phyloP scores from a whole-genome alignment of 2,329 filamentous ascomycete species.

The Penicillium sclerotigenum region DNA sequence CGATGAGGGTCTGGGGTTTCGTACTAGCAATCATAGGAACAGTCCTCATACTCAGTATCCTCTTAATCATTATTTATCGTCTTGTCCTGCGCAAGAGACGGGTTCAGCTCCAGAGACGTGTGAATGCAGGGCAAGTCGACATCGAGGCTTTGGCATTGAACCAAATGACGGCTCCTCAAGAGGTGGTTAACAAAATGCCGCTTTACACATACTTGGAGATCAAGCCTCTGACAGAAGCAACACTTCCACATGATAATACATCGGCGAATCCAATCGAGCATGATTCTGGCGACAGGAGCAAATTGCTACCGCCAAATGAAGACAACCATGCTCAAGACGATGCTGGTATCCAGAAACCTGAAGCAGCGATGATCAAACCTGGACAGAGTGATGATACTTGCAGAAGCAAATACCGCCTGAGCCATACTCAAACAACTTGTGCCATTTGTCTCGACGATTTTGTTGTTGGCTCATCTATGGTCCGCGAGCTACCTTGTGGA shows the following conservation, averaged over 20 bases:
- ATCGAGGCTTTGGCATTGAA: constrained; percentile 83
- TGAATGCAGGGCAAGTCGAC: constrained; percentile 76
- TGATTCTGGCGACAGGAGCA: not conserved
- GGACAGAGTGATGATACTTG: not conserved
- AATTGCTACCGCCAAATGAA: not conserved
- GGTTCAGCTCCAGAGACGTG: constrained; percentile 63
- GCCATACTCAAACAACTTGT: constrained; percentile 73
- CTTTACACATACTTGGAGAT: constrained; percentile 67
- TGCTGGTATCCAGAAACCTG: constrained; percentile 10
- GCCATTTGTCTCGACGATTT: constrained; percentile 89
- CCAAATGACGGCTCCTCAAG: constrained; percentile 69
- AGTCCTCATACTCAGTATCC: constrained; percentile 65
- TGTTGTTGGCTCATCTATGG: constrained; percentile 63
- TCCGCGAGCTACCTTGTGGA: constrained; percentile 81
- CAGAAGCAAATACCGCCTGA: constrained; percentile 24
- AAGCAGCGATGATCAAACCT: constrained; percentile 13
- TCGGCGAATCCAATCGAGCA: constrained; percentile 3
- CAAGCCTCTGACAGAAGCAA: constrained; percentile 14
- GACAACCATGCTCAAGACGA: not conserved
- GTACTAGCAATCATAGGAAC: constrained; percentile 73
- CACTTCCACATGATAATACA: constrained; percentile 2
- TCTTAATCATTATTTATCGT: constrained; percentile 70
- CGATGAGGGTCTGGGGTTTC: constrained; percentile 81
- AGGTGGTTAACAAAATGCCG: constrained; percentile 70
- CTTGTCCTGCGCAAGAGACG: constrained; percentile 70